phyloP scores from a whole-genome alignment of 371 early-diverging fungal genomes.

The Polyrhizophydium stewartii region DNA sequence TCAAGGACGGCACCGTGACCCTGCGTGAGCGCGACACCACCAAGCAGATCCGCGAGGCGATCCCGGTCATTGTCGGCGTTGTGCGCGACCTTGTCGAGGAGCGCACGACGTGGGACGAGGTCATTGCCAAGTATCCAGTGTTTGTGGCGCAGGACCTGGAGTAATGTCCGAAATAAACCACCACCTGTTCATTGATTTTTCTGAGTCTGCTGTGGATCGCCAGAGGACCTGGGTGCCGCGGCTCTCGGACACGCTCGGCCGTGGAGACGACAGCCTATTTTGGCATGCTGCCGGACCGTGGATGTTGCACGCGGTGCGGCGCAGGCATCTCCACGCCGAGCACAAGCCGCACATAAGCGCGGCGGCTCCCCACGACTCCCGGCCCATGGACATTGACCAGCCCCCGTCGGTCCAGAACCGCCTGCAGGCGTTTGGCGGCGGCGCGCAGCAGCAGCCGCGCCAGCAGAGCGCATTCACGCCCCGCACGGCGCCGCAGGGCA shows the following conservation, averaged over 20 bases:
- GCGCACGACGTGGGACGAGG: constrained; percentile 61
- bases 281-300: background rate
- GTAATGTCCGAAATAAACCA: too few species aligned
- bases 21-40: constrained; percentile 97
- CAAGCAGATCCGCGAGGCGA: constrained; percentile 87
- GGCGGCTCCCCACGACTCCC: background rate
- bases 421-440: background rate
- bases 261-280: background rate
- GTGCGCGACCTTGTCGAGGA: constrained; percentile 69
- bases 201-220: too few species aligned
- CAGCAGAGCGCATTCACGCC: background rate
- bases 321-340: background rate
- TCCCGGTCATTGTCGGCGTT: constrained; percentile 64
- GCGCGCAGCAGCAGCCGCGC: too few species aligned
- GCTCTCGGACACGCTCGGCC: background rate
- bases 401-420: background rate
- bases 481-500: background rate
- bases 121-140: constrained; percentile 55
- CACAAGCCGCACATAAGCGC: background rate
- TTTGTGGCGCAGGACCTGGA: constrained; percentile 37
- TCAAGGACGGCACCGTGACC: constrained; percentile 90
- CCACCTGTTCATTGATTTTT: too few species aligned
- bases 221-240: background rate
- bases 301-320: background rate
- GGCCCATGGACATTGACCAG: background rate